Base-by-base conservation (phyloP, 2,329 filamentous ascomycete species). In the Phialemoniopsis sp. region DNA sequence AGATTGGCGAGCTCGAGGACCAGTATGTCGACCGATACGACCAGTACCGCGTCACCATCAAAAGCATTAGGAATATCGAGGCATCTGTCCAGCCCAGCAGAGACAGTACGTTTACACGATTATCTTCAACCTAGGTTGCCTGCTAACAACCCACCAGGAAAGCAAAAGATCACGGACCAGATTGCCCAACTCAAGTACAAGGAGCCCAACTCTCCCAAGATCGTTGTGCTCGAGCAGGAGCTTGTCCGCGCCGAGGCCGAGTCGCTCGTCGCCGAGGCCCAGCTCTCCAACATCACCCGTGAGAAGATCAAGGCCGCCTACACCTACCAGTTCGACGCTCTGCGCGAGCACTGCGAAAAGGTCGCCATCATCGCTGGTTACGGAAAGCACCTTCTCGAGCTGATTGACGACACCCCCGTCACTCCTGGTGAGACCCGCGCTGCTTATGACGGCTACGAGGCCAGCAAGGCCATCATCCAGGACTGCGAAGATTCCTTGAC, bases 171-270 rank as follows among this genome's bases (percentile, higher is more conserved):
- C 59, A 95, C 89, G 55, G 93, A 98, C 62, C 89, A 97, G 62
- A 98, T 98, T 55, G 91, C 93, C 37, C 91, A 97, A 66, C 80
- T 98, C 56, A 98, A 98, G 69, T 98, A 97, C 81, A 98, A 98
- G 74, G 93, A 98, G 67, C 93, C 93, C 52, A 95, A 95, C 72
- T 96, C 90, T 29, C 90, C 91, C 48, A 93, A 89, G 70, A 96
- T 98, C 53, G 89, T 96, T 42, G 90, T 98, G 31, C 83, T 98
- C 40, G 93, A 98, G 70, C 93, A 98, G 67, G 93, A 98, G 67
- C 87, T 98, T 43, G 93, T 98, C 53, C 90, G 93, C 55, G 93
- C 93, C 51, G 93, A 98, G 68, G 93, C 93, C 55, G 93, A 98
- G 66, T 97, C 93, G n/a, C 82, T 98, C 13, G 93, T 98, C 41